Percentiles rank a stretch among this genome's conserved stretches.
phyloP scores from a whole-genome alignment of 768 basidiomycete species.

The Leucocoprinus leucothites region DNA sequence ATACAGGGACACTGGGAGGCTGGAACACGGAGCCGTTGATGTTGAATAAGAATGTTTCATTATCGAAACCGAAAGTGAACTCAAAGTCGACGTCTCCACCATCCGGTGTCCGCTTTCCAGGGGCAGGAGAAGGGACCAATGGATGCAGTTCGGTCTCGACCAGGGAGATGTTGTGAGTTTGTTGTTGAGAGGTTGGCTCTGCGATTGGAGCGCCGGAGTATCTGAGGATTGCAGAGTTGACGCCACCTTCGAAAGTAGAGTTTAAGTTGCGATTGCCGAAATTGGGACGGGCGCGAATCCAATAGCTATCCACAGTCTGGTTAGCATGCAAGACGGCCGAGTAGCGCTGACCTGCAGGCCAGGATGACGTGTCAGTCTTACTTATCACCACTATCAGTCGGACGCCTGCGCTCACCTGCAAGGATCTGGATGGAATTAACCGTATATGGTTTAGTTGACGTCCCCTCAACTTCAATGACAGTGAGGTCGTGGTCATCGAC shows the following conservation, averaged over 20 bases:
- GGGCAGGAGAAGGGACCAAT: constrained; percentile 10
- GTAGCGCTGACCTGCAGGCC: constrained; percentile 43
- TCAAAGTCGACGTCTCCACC: constrained; percentile 28
- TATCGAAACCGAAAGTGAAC: constrained; percentile 14
- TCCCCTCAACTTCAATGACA: constrained; percentile 36
- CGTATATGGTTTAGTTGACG: constrained; percentile 18
- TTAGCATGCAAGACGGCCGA: constrained; percentile 33
- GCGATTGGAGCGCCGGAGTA: constrained; percentile 30
- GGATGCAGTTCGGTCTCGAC: constrained; percentile 1
- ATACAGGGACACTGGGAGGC: constrained; percentile 32
- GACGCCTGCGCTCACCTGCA: constrained; percentile 16
- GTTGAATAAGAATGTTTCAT: constrained; percentile 29
- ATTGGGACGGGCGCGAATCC: constrained; percentile 27
- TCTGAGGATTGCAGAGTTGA: constrained; percentile 22
- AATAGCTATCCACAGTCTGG: constrained; percentile 36
- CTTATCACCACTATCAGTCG: background rate
- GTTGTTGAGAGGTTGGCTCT: constrained; percentile 27
- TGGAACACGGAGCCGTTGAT: constrained; percentile 21
- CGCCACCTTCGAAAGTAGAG: constrained; percentile 15
- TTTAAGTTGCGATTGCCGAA: constrained; percentile 14
- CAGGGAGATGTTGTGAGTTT: background rate
- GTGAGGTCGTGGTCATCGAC: constrained; percentile 41
- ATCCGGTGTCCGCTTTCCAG: constrained; percentile 27
- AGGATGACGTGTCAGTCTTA: too few relatives aligned
- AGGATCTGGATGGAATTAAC: constrained; percentile 29